Evolutionary conservation across 306 rosid genomes (phyloP), one percentile per base, ranked within the genome.

Genomic region (Cotoneaster glaucophyllus): DNA sequence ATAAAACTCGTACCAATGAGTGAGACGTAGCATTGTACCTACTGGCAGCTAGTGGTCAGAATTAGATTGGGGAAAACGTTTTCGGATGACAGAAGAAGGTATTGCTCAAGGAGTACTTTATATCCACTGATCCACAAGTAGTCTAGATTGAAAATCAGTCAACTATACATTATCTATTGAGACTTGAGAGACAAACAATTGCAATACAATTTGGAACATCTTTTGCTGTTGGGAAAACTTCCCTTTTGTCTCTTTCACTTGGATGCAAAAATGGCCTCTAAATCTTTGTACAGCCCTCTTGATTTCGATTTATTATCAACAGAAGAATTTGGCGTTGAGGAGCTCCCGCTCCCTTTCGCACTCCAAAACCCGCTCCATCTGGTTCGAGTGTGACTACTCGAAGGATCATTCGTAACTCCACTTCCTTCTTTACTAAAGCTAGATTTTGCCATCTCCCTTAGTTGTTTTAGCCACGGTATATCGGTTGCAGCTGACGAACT

Each of bases 261-360:
- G 77, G 98, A 87, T 66, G 97, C 87, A 90, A 94, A 94, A 84
- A 94, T 94, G 71, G 93, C 93, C 85, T 94, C 98, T 81, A 94
- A 81, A 82, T 94, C 97, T 81, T 87, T 75, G 79, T 85, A 73
- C 78, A 91, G 78, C 7, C 82, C 82, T 54, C 13, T 82, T 67
- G 89, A 79, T 77, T 90, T 94, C 48, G 91, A 71, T 78, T 84
- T 89, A 75, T 24, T 82, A 78, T 94, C 93, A 75, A 85, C 66
- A 77, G 92, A 75, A 34, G 86, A 74, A 45, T 70, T 39, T 22
- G 62, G 57, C 21, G 86, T 80, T 8, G 95, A 87, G 82, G 96
- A 87, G 83, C 89, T 86, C 5, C 90, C 93, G 72, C 96, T 90
- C 82, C 81, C 84, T 65, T 82, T 90, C 70, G 22, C 61, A 52